Conservation (phyloP, 352 stramenopile genomes). For the Pythium vanterpoolii region DNA sequence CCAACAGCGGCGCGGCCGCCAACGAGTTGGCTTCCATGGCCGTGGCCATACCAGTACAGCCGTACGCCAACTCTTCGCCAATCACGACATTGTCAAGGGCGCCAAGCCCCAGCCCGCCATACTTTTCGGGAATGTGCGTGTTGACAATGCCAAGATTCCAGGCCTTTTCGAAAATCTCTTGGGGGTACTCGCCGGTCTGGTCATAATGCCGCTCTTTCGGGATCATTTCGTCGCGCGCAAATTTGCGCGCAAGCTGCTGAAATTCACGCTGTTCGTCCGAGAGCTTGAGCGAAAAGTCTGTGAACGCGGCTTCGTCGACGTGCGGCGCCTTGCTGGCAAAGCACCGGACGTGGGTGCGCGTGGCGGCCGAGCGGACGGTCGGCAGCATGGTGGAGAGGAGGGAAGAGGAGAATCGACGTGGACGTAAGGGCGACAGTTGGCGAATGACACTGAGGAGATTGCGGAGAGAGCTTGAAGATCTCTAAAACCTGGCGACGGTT, state of each 20-base stretch:
- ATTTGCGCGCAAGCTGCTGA: constrained; percentile 83
- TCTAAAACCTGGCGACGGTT: constrained; percentile 4
- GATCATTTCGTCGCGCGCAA: constrained; percentile 89
- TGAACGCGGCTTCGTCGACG: constrained; percentile 50
- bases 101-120: constrained; percentile 75
- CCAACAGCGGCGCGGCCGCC: constrained; percentile 76
- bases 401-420: background rate
- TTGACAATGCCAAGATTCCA: constrained; percentile 89
- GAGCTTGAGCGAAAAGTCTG: constrained; percentile 73
- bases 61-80: constrained; percentile 88
- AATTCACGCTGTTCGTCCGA: constrained; percentile 88
- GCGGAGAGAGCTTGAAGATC: constrained; percentile 10
- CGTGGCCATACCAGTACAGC: constrained; percentile 90
- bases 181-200: constrained; percentile 81
- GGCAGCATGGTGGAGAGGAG: constrained; percentile 8
- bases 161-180: constrained; percentile 87
- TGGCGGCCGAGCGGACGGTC: constrained; percentile 9
- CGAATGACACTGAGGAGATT: constrained; percentile 6
- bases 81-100: constrained; percentile 85
- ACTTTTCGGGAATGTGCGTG: constrained; percentile 84
- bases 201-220: constrained; percentile 83
- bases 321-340: constrained; percentile 39
- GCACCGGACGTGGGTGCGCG: constrained; percentile 23
- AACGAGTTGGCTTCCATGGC: constrained; percentile 89
- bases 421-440: background rate